phyloP scores from a whole-genome alignment of 768 basidiomycete species.

The Collybia nuda region DNA sequence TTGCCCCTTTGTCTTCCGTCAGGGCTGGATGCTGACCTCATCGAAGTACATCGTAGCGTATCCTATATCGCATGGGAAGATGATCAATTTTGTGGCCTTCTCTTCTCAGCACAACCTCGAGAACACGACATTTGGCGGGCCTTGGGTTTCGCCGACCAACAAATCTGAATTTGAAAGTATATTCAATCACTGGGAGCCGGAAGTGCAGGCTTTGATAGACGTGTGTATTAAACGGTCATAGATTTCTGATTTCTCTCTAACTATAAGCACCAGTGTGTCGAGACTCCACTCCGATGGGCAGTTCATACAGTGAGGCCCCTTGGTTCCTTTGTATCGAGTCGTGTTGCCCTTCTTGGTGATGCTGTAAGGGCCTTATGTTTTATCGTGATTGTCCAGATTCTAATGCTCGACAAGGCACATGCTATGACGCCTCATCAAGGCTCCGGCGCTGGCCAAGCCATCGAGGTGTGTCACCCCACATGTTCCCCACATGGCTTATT shows the following conservation, averaged over 20 bases:
- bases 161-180: constrained; percentile 41
- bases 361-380: constrained; percentile 28
- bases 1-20: background rate
- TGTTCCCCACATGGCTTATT: background rate
- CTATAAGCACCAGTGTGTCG: constrained; percentile 25
- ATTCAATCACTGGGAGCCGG: constrained; percentile 59
- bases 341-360: constrained; percentile 49
- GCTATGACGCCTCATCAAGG: constrained; percentile 48
- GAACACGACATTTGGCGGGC: constrained; percentile 43
- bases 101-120: constrained; percentile 50
- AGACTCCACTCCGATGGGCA: constrained; percentile 40
- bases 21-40: constrained; percentile 8
- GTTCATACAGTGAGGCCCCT: constrained; percentile 40
- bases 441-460: constrained; percentile 49
- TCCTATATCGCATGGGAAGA: constrained; percentile 54
- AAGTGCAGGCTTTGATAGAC: constrained; percentile 43
- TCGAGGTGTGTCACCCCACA: constrained; percentile 30
- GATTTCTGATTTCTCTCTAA: background rate
- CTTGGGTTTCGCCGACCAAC: constrained; percentile 50
- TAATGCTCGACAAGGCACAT: constrained; percentile 28
- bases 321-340: constrained; percentile 33
- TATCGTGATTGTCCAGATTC: background rate
- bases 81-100: constrained; percentile 66
- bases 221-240: constrained; percentile 24
- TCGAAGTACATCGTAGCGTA: constrained; percentile 61